Conservation (phyloP, 768 basidiomycete genomes). For the Macrolepiota dolichaula region DNA sequence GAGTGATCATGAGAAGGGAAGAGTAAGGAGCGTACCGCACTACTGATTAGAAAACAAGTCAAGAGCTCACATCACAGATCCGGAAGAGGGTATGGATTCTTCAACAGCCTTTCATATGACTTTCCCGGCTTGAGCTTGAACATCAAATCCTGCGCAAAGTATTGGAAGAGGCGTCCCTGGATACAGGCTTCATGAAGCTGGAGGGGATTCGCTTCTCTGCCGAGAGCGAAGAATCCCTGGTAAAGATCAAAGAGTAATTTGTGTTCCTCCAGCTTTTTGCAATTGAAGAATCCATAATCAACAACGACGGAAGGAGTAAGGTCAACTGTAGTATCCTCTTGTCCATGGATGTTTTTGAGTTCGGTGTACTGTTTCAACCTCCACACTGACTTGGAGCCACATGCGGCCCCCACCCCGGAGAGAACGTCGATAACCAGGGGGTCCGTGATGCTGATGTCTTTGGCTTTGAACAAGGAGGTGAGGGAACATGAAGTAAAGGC, state of each 20-base stretch:
- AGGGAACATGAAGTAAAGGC: slow-evolving; percentile 24
- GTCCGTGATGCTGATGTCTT: slow-evolving; percentile 12
- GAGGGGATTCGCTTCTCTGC: slow-evolving; percentile 22
- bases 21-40: no score
- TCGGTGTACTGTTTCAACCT: slow-evolving; percentile 28
- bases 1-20: no score
- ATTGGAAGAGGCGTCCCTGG: slow-evolving; percentile 26
- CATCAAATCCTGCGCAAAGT: slow-evolving; percentile 14
- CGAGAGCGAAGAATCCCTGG: slow-evolving; percentile 24
- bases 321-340: background rate
- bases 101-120: slow-evolving; percentile 25
- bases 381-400: slow-evolving; percentile 29
- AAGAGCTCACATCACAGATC: no score
- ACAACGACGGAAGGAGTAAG: slow-evolving; percentile 14
- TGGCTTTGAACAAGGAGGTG: slow-evolving; percentile 22
- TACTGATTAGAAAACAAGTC: no score
- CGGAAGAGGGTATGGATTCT: slow-evolving; percentile 24
- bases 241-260: slow-evolving; percentile 28
- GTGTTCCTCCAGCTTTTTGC: slow-evolving; percentile 22
- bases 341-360: background rate
- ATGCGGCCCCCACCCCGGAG: background rate
- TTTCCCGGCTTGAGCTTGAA: slow-evolving; percentile 21
- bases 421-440: slow-evolving; percentile 8
- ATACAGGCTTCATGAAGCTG: slow-evolving; percentile 32
- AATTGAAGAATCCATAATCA: slow-evolving; percentile 37